These are phyloP conservation scores for Kockiozyma suomiensis DNA, from an alignment of 805 yeast genomes.

Conservation along the genomic window DNA sequence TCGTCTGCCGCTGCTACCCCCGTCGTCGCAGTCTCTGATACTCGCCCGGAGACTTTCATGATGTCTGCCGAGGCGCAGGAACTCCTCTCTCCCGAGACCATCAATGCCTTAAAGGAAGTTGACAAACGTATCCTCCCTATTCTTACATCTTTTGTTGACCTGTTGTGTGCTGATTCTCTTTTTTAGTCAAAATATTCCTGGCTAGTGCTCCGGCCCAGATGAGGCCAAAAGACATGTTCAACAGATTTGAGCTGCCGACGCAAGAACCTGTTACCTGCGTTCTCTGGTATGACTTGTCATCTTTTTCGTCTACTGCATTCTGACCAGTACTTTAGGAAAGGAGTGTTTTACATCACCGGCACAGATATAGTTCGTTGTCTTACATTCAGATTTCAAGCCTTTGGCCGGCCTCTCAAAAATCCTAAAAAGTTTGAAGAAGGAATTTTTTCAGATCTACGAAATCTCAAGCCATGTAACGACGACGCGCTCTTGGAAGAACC, in stretches of 20 bases:
- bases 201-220: slow-evolving; percentile 95
- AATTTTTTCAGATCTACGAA: slow-evolving; percentile 84
- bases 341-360: slow-evolving; percentile 86
- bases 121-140: slow-evolving; percentile 18
- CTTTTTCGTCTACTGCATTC: neutral
- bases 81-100: slow-evolving; percentile 26
- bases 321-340: slow-evolving; percentile 47
- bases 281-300: slow-evolving; percentile 56
- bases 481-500: slow-evolving; percentile 85
- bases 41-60: slow-evolving; percentile 35
- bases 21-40: slow-evolving; percentile 12
- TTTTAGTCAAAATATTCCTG: slow-evolving; percentile 68
- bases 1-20: slow-evolving; percentile 15
- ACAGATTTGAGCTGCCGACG: slow-evolving; percentile 80
- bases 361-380: slow-evolving; percentile 94
- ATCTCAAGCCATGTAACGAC: slow-evolving; percentile 73
- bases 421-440: slow-evolving; percentile 97
- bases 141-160: neutral
- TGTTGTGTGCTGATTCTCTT: neutral
- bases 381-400: slow-evolving; percentile 82
- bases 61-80: slow-evolving; percentile 36
- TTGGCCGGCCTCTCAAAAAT: slow-evolving; percentile 83
- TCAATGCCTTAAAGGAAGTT: slow-evolving; percentile 29
- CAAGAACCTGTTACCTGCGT: slow-evolving; percentile 96
- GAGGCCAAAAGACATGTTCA: slow-evolving; percentile 83